Evolutionary conservation across 2,329 filamentous ascomycete genomes (phyloP), one percentile per base, ranked within the genome.

Genomic region (Talaromyces sp.): DNA sequence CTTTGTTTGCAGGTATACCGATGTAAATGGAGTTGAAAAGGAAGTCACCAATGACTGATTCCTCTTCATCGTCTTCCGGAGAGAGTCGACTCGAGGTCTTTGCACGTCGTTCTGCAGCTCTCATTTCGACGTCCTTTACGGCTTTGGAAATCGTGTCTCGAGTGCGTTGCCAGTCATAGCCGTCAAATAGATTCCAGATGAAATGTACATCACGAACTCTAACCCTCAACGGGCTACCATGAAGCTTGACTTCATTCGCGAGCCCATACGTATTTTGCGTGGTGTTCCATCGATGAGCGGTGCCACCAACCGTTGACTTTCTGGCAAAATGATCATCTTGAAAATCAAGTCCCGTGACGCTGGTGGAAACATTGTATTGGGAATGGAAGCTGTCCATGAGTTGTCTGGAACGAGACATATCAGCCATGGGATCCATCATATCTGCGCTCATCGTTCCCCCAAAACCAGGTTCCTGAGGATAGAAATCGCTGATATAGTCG

Each of bases 11-110:
- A 0, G 94, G 91, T 19, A 99, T 91, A 15, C 91, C 93, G 71
- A 99, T 97, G 80, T 97, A 99, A 63, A 99, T 97, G 0, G 95
- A 99, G 75, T 99, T 98, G 84, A 99, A 99, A 17, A 99, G 83
- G 71, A 96, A 96, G 75, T 99, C 96, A 5, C 92, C 93, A 77
- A 98, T 96, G 5, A 91, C 91, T 13, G 88, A 91, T 76, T 93
- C 90, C 58, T 96, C 91, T 40, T 90, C 72, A 77, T 86, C 75
- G 73, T 82, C 75, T 38, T 80, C 76, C 63, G 85, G 82, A 8
- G 84, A 80, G 62, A 85, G 82, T 67, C 86, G 81, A 62, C 87
- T 86, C 5, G 85, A 83, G 53, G 81, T 77, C 49, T 86, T 83
- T 27, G 86, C 81, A 66, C 88, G 86, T 64, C 90, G 88, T 74